Evolutionary conservation across 78 protist species (phyloP).

Genomic region (Guillardia theta): DNA sequence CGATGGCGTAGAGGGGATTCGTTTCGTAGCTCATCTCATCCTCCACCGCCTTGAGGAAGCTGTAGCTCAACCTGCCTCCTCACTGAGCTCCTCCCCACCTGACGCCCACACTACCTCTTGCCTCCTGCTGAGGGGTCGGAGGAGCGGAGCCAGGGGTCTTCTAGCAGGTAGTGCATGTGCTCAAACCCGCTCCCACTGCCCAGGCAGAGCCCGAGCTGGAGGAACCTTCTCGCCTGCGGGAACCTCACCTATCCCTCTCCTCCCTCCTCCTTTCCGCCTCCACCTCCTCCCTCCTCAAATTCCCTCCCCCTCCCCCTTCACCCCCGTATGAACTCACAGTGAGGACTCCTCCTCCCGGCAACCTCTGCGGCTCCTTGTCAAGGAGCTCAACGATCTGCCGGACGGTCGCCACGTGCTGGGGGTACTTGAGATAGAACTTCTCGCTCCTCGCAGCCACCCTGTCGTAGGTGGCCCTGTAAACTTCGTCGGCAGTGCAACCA

Average conservation of each 20-base stretch:
- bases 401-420: conserved; percentile 11
- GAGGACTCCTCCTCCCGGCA: no score
- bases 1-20: conserved; percentile 1
- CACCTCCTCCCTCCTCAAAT: no score
- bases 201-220: conserved; percentile 38
- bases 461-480: background rate
- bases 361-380: background rate
- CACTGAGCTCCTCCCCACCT: no score
- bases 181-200: conserved; percentile 32
- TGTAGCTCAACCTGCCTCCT: no score
- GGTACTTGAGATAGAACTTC: conserved; percentile 8
- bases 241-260: background rate
- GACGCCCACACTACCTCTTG: no score
- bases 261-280: no score
- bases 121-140: background rate
- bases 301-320: no score
- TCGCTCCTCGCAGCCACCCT: conserved; percentile 17
- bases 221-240: background rate
- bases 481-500: background rate
- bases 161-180: conserved; percentile 32
- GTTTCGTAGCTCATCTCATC: background rate
- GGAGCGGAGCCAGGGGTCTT: background rate
- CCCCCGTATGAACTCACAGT: no score
- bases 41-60: background rate
- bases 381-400: background rate